Percentiles rank a stretch among this genome's conserved stretches.
Conservation (phyloP, 2,329 filamentous ascomycete genomes). For the Sclerotinia sclerotiorum region DNA sequence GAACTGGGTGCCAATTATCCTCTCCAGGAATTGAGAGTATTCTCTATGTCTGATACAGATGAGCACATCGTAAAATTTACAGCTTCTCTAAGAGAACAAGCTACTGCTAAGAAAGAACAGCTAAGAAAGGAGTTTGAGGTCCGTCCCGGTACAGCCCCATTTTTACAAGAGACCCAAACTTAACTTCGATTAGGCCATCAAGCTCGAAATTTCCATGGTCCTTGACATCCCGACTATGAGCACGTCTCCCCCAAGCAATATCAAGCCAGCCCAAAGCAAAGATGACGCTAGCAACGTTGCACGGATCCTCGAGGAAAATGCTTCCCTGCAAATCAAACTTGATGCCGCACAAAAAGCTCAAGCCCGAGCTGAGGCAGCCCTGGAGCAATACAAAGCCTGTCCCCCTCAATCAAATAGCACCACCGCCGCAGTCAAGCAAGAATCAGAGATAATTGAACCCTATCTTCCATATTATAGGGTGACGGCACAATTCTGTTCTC, state of each 20-base stretch:
- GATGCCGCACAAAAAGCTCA: background rate
- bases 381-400: background rate
- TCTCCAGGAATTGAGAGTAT: background rate
- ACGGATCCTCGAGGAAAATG: background rate
- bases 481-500: background rate
- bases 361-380: background rate
- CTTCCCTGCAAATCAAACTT: background rate
- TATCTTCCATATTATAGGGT: background rate
- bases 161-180: background rate
- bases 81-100: fast-evolving
- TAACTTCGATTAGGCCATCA: background rate
- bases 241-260: background rate
- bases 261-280: background rate
- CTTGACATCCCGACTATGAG: background rate
- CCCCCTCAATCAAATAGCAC: background rate
- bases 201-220: background rate
- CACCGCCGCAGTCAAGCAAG: background rate
- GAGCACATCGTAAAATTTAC: background rate
- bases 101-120: background rate
- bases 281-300: background rate
- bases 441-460: background rate
- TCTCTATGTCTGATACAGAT: background rate
- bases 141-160: background rate
- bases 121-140: background rate
- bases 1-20: background rate